Evolutionary conservation across 1,284 basidiomycete species (phyloP), one percentile per base, ranked within the genome.

Genomic region (Austropuccinia psidii): DNA sequence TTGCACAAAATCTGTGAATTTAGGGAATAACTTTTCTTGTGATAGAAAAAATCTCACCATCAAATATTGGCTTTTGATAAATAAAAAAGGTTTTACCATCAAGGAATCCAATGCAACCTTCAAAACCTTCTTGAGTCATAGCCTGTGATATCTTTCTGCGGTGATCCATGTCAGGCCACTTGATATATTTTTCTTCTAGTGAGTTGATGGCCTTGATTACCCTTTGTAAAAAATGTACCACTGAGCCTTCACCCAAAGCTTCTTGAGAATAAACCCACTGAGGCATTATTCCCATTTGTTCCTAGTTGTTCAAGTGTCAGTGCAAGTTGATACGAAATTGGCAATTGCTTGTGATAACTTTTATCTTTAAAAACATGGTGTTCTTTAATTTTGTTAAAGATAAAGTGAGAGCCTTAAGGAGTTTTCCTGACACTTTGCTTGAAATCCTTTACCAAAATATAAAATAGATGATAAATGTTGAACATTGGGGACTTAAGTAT

Each of bases 1-100:
- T 68, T 52, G 43, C 52, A 68, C 27, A 57, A 8, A 24, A 55
- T 41, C 33, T 68, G 50, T 29, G n/a, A 35, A n/a, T 58, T 68
- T 27, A 67, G 21, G 50, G 65, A 55, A 21, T 67, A 67, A 4
- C 27, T 11, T n/a, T 67, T 27, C 29, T 67, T 67, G 11, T 27
- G 27, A 54, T 52, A 45, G 19, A 29, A 31, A 33, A 67, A 41
- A 54, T 37, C 49, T 67, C 49, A 19, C 65, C 65, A 54, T 67
- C 49, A 17, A 54, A 4, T 6, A 27, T 49, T 4, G 65, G 65
- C 3, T n/a, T 8, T 39, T 55, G 49, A 50, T 54, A 67, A 3
- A 67, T 35, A 15, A 49, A 35, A 11, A 62, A 37, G 21, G 64
- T 37, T 4, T 17, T 62, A 7, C 39, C 61, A 64, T 62, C 60